Evolutionary conservation across 2,329 filamentous ascomycete species (phyloP), one percentile per base, ranked within the genome.

Genomic region (Sporothrix brasiliensis): DNA sequence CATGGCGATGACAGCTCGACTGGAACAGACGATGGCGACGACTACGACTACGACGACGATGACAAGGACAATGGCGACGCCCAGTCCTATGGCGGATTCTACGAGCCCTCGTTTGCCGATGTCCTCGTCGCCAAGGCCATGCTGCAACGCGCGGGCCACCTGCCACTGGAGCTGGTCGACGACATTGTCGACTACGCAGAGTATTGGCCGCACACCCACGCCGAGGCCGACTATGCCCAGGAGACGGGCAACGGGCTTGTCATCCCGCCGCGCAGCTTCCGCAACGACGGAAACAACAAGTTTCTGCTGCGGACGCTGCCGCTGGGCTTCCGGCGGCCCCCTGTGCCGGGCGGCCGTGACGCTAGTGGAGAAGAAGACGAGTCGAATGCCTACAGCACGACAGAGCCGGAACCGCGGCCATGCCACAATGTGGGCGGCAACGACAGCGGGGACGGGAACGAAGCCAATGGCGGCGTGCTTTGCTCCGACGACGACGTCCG

Each of bases 181-280:
- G 76, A 77, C 60, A 83, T 90, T 60, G 77, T 89, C 69, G 87
- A 90, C 74, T 76, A 80, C 39, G 88, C 87, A 69, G 87, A 89
- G 77, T 90, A 89, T 77, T 90, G 88, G 88, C 84, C 83, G 16
- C 84, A 84, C 73, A 83, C 83, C 0, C 77, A 79, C 0, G 75
- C 78, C 11, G 77, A 77, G 14, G 72, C 79, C 58, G 76, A 78
- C 65, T 79, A 75, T 70, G 4, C 3, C 14, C 71, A 73, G 6
- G 67, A 73, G 13, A 70, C 70, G 21, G 50, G 68, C 58, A 39
- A 21, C 41, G 61, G 6, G 10, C 11, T 61, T 2, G 13, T 27
- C 9, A n/a, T 71, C 14, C 63, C 50, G 5, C 9, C 58, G 58
- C 58, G 58, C 4, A 27, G 49, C 6, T 54, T n/a, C 1, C 14